These are phyloP conservation scores for Solanum chilense DNA, from an alignment of 257 asterid genomes.

Conservation along the genomic window DNA sequence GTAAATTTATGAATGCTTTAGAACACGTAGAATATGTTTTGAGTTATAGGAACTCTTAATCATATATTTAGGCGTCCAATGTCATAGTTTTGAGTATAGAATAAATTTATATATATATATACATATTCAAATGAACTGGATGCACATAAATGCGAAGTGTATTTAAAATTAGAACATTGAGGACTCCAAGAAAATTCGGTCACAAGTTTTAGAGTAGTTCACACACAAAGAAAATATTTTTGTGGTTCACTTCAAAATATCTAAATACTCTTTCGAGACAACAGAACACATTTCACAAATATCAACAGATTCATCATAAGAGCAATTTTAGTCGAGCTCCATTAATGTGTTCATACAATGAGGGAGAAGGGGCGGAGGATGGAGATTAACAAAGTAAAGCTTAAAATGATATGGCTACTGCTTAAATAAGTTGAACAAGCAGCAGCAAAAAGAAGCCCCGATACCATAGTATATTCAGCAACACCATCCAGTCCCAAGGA, in stretches of 20 bases:
- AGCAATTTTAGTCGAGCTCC: neutral
- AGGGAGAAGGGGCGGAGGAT: neutral
- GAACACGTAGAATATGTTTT: too few species aligned
- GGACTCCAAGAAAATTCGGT: neutral
- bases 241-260: neutral
- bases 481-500: neutral
- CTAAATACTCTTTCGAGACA: neutral
- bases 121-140: too few species aligned
- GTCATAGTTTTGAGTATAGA: too few species aligned
- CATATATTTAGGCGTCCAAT: too few species aligned
- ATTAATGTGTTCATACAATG: neutral
- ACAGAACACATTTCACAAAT: neutral
- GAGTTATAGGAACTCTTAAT: too few species aligned
- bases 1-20: too few species aligned
- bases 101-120: too few species aligned
- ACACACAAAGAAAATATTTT: too few species aligned
- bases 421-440: neutral
- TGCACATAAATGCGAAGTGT: too few species aligned
- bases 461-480: neutral
- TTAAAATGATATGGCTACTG: neutral
- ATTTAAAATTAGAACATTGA: too few species aligned
- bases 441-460: neutral
- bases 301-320: neutral
- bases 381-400: neutral
- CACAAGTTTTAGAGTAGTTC: neutral